Evolutionary conservation across 139 green algal genomes (phyloP), one percentile per base, ranked within the genome.

Genomic region (Chlamydomonas incerta): DNA sequence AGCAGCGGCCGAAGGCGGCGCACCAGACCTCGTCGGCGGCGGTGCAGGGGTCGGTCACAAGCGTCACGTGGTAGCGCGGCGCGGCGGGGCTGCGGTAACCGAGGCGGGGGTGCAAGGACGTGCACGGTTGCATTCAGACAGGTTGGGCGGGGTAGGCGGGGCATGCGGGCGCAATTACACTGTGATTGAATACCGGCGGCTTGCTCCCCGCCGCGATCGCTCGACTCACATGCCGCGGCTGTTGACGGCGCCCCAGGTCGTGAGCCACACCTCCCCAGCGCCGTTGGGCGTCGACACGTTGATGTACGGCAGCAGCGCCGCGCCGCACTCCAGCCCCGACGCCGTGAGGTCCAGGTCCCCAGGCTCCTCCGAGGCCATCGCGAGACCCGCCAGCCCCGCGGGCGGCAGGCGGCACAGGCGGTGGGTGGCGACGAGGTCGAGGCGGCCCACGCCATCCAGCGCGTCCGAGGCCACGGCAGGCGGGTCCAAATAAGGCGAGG

Each of bases 141-240:
- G n/a, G n/a, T n/a, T n/a, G n/a, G n/a, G n/a, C n/a, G n/a, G n/a
- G n/a, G n/a, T n/a, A n/a, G n/a, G n/a, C n/a, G n/a, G n/a, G n/a
- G n/a, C n/a, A n/a, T n/a, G n/a, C n/a, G n/a, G n/a, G n/a, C n/a
- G n/a, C n/a, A n/a, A n/a, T n/a, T n/a, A n/a, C n/a, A n/a, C n/a
- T n/a, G n/a, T n/a, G n/a, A n/a, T n/a, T n/a, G n/a, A n/a, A n/a
- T n/a, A n/a, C n/a, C n/a, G n/a, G n/a, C n/a, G n/a, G n/a, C n/a
- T n/a, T n/a, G n/a, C n/a, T n/a, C n/a, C n/a, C n/a, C n/a, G n/a
- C n/a, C n/a, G n/a, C n/a, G n/a, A n/a, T n/a, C n/a, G n/a, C n/a
- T n/a, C 10, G 0, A 31, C 69, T 58, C 69, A 75, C 69, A 82
- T 82, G 33, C 72, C 72, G 14, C 75, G 28, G 75, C 75, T 82